A percentile compares a stretch with the other conserved stretches of the same genome.
These are phyloP conservation scores for Sequoia sempervirens DNA, from an alignment of 75 land plant genomes.

Conservation along the genomic window DNA sequence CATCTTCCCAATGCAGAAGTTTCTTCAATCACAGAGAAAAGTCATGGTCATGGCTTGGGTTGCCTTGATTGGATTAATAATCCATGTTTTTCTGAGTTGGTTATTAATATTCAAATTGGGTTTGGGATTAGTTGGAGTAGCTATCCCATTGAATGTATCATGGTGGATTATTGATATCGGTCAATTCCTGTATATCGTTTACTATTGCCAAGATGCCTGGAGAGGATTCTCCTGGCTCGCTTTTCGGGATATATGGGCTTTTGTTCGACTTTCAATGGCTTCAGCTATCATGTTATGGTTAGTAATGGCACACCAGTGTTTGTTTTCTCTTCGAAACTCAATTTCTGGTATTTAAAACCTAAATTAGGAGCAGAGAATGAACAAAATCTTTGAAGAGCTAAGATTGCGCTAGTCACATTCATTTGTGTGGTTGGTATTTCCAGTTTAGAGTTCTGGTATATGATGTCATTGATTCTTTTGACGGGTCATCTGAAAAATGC, in stretches of 20 bases:
- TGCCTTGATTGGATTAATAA: slow-evolving; percentile 22
- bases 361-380: not conserved
- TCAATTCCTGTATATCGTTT: not conserved
- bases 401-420: not conserved
- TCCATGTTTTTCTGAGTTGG: slow-evolving; percentile 43
- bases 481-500: not conserved
- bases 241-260: not conserved
- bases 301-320: not conserved
- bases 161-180: slow-evolving; percentile 42
- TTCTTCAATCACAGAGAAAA: slow-evolving; percentile 36
- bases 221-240: not conserved
- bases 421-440: not conserved
- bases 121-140: slow-evolving; percentile 64
- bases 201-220: not conserved
- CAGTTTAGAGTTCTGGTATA: not conserved
- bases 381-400: not conserved
- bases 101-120: slow-evolving; percentile 47
- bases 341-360: not conserved
- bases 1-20: slow-evolving; percentile 25
- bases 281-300: not conserved
- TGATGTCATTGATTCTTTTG: not conserved
- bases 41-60: slow-evolving; percentile 44
- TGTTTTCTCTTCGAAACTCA: not conserved
- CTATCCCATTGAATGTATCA: slow-evolving; percentile 50
- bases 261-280: not conserved